Evolutionary conservation across 1,284 basidiomycete species (phyloP), one percentile per base, ranked within the genome.

Genomic region (Coniferiporia sulphurascens): DNA sequence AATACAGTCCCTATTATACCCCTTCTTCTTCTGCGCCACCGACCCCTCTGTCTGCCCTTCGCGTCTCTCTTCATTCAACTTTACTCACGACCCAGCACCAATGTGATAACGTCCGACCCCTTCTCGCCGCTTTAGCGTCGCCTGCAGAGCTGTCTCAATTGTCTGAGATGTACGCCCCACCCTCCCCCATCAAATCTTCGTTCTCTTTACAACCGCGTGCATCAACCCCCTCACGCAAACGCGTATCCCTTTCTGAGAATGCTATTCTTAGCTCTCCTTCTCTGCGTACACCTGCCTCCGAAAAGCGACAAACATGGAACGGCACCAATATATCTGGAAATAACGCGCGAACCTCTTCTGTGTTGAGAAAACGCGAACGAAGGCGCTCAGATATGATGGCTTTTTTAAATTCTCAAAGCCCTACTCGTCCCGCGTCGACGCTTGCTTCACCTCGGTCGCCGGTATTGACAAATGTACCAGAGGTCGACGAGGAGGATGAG

Each of bases 81-180:
- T 76, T 91, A 13, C 77, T 86, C 66, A 86, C 83, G 9, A 89
- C 87, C 0, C 85, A 89, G 66, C 83, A 78, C 0, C 89, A 91
- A 70, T 88, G 85, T 65, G 89, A 91, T 67, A 87, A 87, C 63
- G 82, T 92, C 60, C 86, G 89, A 27, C 85, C 86, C 56, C 78
- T 91, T 1, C 78, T 92, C 49, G 79, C 85, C 2, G 89, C 89
- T 7, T 79, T 92, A 53, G 85, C 89, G 0, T 82, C 81, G 3
- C 85, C 86, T 0, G 69, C 78, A 13, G 85, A 88, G 63, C 74
- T 91, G 13, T 77, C 84, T 8, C 89, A 89, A 66, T 76, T 92
- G 8, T 77, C 86, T 3, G 88, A 90, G 71, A 92, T 92, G 89
- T 92, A 92, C 69, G 87, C 87, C 0, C 90, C 90, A 2, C 79